Evolutionary conservation across 208 protist genomes (phyloP).

Genomic region (Crithidia brevicula): DNA sequence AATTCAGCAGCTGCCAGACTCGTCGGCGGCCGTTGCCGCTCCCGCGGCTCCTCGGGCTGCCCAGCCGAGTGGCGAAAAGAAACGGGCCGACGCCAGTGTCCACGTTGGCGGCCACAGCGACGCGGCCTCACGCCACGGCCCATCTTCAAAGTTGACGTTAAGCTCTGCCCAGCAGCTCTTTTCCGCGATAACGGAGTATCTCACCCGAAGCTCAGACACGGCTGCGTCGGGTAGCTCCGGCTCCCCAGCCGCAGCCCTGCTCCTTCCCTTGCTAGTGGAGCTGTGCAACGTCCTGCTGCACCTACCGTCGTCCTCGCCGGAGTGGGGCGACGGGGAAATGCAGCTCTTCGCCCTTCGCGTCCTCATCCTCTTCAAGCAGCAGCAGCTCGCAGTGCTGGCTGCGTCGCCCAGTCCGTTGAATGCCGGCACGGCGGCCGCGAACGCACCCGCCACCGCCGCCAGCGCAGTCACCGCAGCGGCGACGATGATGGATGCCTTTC

Average conservation of each 20-base stretch:
- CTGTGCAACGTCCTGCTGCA: slow-evolving; percentile 49
- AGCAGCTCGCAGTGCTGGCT: slow-evolving; percentile 18
- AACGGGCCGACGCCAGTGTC: not conserved
- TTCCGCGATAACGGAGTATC: slow-evolving; percentile 14
- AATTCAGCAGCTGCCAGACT: slow-evolving; percentile 26
- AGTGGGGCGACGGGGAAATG: slow-evolving; percentile 62
- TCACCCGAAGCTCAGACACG: slow-evolving; percentile 11
- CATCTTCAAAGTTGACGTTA: slow-evolving; percentile 17
- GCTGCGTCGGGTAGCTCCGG: slow-evolving; percentile 16
- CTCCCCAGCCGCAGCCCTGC: slow-evolving; percentile 44
- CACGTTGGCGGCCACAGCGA: not conserved
- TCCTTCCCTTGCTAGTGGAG: slow-evolving; percentile 63
- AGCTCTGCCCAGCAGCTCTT: slow-evolving; percentile 31
- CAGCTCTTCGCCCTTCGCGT: slow-evolving; percentile 74
- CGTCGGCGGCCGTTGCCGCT: not conserved
- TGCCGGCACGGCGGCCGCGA: not conserved
- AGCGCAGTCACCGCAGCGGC: not conserved
- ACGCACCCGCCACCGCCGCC: not conserved
- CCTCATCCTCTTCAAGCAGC: slow-evolving; percentile 46
- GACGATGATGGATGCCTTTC: slow-evolving; percentile 14
- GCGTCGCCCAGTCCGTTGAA: slow-evolving; percentile 9
- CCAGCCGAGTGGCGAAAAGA: not conserved
- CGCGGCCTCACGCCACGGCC: not conserved
- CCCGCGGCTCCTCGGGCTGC: not conserved
- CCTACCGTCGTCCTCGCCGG: slow-evolving; percentile 13